Evolutionary conservation across 768 basidiomycete genomes (phyloP).

Genomic region (Rhizopogon vesiculosus): DNA sequence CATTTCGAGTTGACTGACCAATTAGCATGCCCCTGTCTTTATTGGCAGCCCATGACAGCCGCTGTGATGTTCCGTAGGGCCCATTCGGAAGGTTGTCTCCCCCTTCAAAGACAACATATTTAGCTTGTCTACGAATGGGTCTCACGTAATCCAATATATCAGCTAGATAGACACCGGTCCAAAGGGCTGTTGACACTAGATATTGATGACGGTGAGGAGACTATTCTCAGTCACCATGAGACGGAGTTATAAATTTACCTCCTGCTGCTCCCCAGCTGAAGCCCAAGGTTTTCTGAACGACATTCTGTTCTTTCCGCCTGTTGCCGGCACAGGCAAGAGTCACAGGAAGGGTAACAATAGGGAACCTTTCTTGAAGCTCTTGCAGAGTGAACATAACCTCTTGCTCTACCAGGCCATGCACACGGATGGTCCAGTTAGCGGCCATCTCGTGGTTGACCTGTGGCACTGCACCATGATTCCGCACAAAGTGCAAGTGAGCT

Average conservation of each 20-base stretch:
- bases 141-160: constrained; percentile 46
- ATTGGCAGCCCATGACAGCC: constrained; percentile 40
- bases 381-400: constrained; percentile 36
- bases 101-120: constrained; percentile 59
- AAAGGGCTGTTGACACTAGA: constrained; percentile 48
- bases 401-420: constrained; percentile 34
- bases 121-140: constrained; percentile 31
- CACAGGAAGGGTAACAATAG: constrained; percentile 52
- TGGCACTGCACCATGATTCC: constrained; percentile 61
- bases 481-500: constrained; percentile 50
- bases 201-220: constrained; percentile 7
- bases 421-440: constrained; percentile 39
- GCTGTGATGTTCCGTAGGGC: constrained; percentile 52
- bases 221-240: neutral
- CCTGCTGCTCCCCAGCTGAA: constrained; percentile 53
- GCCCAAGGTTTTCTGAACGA: constrained; percentile 50
- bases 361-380: constrained; percentile 42
- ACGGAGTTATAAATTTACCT: constrained; percentile 11
- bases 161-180: constrained; percentile 54
- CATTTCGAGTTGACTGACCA: constrained; percentile 11
- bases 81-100: constrained; percentile 53
- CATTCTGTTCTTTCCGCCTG: constrained; percentile 62
- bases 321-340: constrained; percentile 65
- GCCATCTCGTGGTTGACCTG: constrained; percentile 32
- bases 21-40: constrained; percentile 47